phyloP scores from a whole-genome alignment of 768 basidiomycete species.

The Suillus tomentosus region DNA sequence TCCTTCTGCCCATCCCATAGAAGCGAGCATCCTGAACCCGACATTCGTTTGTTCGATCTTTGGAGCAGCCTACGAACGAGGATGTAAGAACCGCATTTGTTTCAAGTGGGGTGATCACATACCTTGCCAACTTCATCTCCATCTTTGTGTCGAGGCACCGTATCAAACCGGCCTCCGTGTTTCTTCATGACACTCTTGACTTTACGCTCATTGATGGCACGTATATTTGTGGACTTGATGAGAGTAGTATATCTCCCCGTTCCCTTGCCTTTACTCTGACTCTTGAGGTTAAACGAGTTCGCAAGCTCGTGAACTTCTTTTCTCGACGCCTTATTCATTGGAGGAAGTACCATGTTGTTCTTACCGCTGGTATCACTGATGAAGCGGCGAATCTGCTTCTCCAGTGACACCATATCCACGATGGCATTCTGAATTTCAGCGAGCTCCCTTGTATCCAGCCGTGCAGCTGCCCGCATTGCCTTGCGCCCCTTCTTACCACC shows the following conservation, averaged over 20 bases:
- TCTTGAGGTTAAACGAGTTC: slow-evolving; percentile 75
- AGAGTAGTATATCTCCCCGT: slow-evolving; percentile 75
- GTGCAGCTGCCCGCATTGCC: slow-evolving; percentile 59
- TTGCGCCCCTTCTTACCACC: slow-evolving; percentile 71
- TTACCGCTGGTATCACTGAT: slow-evolving; percentile 54
- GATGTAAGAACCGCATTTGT: not conserved
- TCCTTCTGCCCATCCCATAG: slow-evolving; percentile 93
- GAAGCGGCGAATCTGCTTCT: slow-evolving; percentile 72
- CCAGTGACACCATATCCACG: slow-evolving; percentile 67
- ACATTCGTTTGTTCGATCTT: slow-evolving; percentile 80
- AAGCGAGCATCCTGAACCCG: slow-evolving; percentile 83
- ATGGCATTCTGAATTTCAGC: slow-evolving; percentile 48
- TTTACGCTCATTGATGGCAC: slow-evolving; percentile 62
- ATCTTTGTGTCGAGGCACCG: slow-evolving; percentile 61
- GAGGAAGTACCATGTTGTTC: slow-evolving; percentile 67
- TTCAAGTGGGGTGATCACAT: slow-evolving; percentile 19
- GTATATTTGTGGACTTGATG: slow-evolving; percentile 63
- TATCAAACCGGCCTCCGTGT: slow-evolving; percentile 33
- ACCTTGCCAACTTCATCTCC: slow-evolving; percentile 89
- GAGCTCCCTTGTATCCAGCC: slow-evolving; percentile 43
- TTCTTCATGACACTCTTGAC: slow-evolving; percentile 47
- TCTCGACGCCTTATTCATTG: slow-evolving; percentile 72
- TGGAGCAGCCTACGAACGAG: slow-evolving; percentile 60
- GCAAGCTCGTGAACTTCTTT: slow-evolving; percentile 82
- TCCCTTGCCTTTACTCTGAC: slow-evolving; percentile 72